Evolutionary conservation across 345 rosid species (phyloP).

Genomic region (Noccaea bulbosa): DNA sequence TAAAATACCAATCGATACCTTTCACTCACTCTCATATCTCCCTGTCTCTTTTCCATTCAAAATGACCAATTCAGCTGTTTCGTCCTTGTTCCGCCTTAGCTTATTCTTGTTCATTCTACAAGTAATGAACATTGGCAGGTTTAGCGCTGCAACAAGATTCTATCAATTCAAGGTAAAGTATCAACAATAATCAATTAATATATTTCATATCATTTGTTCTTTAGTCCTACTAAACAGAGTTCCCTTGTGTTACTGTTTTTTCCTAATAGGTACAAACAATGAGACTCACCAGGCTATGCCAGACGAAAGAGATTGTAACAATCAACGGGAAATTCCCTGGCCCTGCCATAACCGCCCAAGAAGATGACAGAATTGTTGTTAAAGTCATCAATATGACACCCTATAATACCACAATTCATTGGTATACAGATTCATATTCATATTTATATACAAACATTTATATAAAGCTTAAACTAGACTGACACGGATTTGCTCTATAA

Average conservation of each 20-base stretch:
- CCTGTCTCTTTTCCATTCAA: constrained; percentile 8
- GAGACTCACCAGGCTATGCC: constrained; percentile 65
- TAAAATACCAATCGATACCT: constrained; percentile 17
- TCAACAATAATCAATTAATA: constrained; percentile 12
- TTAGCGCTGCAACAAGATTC: constrained; percentile 61
- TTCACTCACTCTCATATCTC: constrained; percentile 29
- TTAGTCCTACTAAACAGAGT: constrained; percentile 21
- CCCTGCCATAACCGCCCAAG: constrained; percentile 70
- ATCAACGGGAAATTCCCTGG: constrained; percentile 80
- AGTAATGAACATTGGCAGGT: constrained; percentile 45
- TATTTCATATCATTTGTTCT: not conserved
- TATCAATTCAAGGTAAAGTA: constrained; percentile 79
- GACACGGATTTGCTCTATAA: not conserved
- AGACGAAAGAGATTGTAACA: constrained; percentile 61
- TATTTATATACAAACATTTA: not conserved
- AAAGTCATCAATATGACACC: constrained; percentile 76
- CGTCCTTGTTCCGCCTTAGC: constrained; percentile 45
- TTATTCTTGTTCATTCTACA: constrained; percentile 43
- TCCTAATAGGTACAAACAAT: constrained; percentile 60
- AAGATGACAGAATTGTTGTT: constrained; percentile 69
- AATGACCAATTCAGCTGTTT: constrained; percentile 49
- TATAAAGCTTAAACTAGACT: not conserved
- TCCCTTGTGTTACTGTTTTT: constrained; percentile 11
- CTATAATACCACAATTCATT: constrained; percentile 77
- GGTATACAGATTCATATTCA: constrained; percentile 47